These are phyloP conservation scores for Crotalaria pallida DNA, from an alignment of 306 rosid species.

Conservation along the genomic window DNA sequence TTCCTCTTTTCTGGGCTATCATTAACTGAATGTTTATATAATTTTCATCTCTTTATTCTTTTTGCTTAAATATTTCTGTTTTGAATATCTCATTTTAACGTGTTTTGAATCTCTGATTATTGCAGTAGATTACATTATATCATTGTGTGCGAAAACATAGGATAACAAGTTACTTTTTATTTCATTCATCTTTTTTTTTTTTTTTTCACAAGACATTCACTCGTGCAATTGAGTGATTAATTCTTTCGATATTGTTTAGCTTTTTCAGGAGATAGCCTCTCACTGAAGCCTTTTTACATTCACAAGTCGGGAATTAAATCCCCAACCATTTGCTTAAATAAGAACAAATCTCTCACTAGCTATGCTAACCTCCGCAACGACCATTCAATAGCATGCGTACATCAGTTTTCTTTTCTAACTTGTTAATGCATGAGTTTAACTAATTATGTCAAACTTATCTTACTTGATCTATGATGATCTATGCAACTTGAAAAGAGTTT, in stretches of 20 bases:
- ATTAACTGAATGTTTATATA: neutral
- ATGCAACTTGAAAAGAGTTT: neutral
- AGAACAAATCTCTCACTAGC: too few species aligned
- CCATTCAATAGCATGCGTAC: too few species aligned
- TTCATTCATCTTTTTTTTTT: too few species aligned
- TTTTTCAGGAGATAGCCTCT: too few species aligned
- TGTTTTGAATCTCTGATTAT: neutral
- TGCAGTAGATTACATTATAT: too few species aligned
- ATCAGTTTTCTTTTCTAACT: neutral
- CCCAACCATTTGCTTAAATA: neutral
- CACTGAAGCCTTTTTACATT: too few species aligned
- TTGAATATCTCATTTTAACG: too few species aligned
- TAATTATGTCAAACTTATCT: neutral
- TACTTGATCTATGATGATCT: neutral
- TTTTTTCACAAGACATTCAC: too few species aligned
- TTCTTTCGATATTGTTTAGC: too few species aligned
- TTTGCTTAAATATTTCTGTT: neutral
- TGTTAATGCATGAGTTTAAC: neutral
- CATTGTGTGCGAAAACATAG: neutral
- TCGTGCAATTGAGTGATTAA: too few species aligned
- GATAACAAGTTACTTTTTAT: neutral
- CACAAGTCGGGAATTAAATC: too few species aligned
- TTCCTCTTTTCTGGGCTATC: neutral
- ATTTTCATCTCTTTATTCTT: neutral
- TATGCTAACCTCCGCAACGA: neutral